Percentiles rank a stretch among this genome's conserved stretches.
These are phyloP conservation scores for Penicillium sp. DNA, from an alignment of 2,329 filamentous ascomycete genomes.

Conservation along the genomic window DNA sequence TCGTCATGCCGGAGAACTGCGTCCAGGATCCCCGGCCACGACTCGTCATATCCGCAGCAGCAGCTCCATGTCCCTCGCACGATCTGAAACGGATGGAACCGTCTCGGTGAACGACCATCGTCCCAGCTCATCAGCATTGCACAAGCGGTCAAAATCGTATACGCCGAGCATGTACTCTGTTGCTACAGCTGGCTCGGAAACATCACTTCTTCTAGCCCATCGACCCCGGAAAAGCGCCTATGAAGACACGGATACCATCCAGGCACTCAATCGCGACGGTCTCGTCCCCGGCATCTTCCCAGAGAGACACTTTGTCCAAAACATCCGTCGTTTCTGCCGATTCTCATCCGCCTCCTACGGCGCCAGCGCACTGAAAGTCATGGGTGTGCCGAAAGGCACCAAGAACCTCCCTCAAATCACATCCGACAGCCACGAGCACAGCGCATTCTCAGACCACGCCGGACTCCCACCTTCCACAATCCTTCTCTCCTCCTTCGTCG, in stretches of 20 bases:
- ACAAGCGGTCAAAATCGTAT: constrained; percentile 44
- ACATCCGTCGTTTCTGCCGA: constrained; percentile 51
- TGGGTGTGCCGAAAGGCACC: constrained; percentile 45
- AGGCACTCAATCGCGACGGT: constrained; percentile 48
- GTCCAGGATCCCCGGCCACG: constrained; percentile 44
- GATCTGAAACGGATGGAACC: constrained; percentile 45
- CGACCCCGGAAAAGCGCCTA: constrained; percentile 49
- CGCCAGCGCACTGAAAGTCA: constrained; percentile 51
- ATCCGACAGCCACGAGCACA: constrained; percentile 48
- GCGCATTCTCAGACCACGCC: constrained; percentile 50
- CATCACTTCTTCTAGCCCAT: constrained; percentile 50
- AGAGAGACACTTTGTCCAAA: constrained; percentile 49
- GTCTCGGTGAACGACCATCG: constrained; percentile 36
- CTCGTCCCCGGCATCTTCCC: constrained; percentile 52
- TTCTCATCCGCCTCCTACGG: constrained; percentile 55
- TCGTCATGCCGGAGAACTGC: constrained; percentile 35
- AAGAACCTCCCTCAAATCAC: constrained; percentile 35
- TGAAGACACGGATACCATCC: constrained; percentile 50
- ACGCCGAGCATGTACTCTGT: constrained; percentile 52
- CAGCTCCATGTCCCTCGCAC: constrained; percentile 48
- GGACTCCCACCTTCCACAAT: constrained; percentile 52
- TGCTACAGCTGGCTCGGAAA: constrained; percentile 48
- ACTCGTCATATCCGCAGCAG: constrained; percentile 48
- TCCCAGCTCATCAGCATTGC: constrained; percentile 34
- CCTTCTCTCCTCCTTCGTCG: constrained; percentile 71